Percentiles rank a stretch among this genome's conserved stretches.
These are phyloP conservation scores for Scalesia atractyloides DNA, from an alignment of 129 eudicot species.

Conservation along the genomic window DNA sequence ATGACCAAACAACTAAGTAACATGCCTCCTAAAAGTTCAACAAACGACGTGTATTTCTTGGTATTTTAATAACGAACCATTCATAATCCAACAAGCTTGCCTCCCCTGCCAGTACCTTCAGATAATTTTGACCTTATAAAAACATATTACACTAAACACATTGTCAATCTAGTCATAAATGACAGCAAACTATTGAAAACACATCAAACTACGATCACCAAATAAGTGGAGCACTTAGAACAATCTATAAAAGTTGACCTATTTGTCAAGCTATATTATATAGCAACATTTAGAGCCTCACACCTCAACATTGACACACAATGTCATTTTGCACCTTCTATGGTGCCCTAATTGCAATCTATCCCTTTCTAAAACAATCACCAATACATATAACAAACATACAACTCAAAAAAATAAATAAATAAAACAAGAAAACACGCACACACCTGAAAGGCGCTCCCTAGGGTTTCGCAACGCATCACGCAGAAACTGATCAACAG, in stretches of 20 bases:
- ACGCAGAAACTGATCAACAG: slow-evolving; percentile 93
- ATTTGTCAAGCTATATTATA: slow-evolving; percentile 2
- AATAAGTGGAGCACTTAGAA: not conserved
- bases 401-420: not conserved
- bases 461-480: slow-evolving; percentile 98
- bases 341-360: slow-evolving; percentile 6
- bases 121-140: not conserved
- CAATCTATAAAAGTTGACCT: slow-evolving; percentile 4
- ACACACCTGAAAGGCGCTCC: slow-evolving; percentile 73
- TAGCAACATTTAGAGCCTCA: not conserved
- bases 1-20: too few species aligned
- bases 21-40: too few species aligned
- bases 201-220: not conserved
- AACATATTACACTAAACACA: too few species aligned
- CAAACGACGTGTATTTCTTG: not conserved
- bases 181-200: not conserved
- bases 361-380: not conserved
- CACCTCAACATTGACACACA: not conserved
- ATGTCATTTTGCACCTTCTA: not conserved
- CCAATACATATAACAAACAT: not conserved
- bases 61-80: not conserved
- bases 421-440: not conserved
- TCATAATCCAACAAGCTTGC: not conserved
- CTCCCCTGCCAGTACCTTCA: not conserved
- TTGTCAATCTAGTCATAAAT: not conserved